phyloP scores from a whole-genome alignment of 768 basidiomycete genomes.

The Tricholoma bakamatsutake region DNA sequence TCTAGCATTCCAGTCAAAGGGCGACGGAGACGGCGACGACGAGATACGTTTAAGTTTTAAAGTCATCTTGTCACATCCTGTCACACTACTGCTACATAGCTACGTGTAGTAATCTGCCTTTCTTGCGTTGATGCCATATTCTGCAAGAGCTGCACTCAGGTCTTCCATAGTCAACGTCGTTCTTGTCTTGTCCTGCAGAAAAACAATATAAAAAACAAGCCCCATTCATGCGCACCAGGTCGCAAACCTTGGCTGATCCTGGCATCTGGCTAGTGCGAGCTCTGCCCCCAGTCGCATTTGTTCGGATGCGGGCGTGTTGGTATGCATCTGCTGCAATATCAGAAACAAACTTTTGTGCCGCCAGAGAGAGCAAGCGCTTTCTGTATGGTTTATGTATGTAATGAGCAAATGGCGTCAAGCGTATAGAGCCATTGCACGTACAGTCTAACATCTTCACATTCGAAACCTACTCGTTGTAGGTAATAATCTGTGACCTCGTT shows the following conservation, averaged over 20 bases:
- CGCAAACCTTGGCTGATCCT: slow-evolving; percentile 56
- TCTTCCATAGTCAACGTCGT: slow-evolving; percentile 98
- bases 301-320: slow-evolving; percentile 94
- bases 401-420: background rate
- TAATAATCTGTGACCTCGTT: slow-evolving; percentile 98
- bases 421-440: slow-evolving; percentile 32
- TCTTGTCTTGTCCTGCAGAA: slow-evolving; percentile 73
- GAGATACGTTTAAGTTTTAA: slow-evolving; percentile 39
- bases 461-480: slow-evolving; percentile 92
- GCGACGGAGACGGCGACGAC: slow-evolving; percentile 27
- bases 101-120: slow-evolving; percentile 94
- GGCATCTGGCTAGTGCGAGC: slow-evolving; percentile 55
- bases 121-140: slow-evolving; percentile 91
- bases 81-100: slow-evolving; percentile 1
- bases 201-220: background rate
- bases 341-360: slow-evolving; percentile 96
- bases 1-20: slow-evolving; percentile 60
- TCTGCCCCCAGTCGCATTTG: slow-evolving; percentile 75
- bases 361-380: slow-evolving; percentile 90
- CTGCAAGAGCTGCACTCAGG: slow-evolving; percentile 84
- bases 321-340: slow-evolving; percentile 96
- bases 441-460: slow-evolving; percentile 91
- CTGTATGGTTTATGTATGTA: slow-evolving; percentile 34
- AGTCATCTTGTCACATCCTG: slow-evolving; percentile 25
- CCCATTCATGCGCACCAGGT: background rate